phyloP scores from a whole-genome alignment of 805 yeast genomes.

The Yarrowia osloensis region DNA sequence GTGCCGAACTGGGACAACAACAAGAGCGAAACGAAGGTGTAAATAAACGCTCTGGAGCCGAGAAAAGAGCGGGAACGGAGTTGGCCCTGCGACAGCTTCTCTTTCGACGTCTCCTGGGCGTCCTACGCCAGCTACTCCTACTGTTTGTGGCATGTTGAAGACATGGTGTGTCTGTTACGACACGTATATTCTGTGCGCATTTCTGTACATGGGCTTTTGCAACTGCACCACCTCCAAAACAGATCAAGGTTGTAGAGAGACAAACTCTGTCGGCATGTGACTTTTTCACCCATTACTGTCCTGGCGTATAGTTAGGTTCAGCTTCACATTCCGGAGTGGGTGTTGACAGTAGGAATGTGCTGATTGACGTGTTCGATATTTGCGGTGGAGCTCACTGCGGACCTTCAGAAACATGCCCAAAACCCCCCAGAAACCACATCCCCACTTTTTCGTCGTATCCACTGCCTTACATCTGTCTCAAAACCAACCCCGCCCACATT shows the following conservation, averaged over 20 bases:
- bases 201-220: neutral
- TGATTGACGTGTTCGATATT: neutral
- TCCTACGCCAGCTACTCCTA: neutral
- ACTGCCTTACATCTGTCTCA: neutral
- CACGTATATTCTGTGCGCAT: neutral
- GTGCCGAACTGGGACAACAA: neutral
- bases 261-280: neutral
- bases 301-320: neutral
- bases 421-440: too few relatives aligned
- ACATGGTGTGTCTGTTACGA: too few relatives aligned
- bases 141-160: neutral
- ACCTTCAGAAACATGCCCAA: too few relatives aligned
- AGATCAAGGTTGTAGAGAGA: conserved; percentile 6
- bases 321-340: conserved; percentile 5
- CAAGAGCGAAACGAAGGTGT: neutral
- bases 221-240: neutral
- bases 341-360: neutral
- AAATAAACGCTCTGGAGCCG: neutral
- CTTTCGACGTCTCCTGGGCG: too few relatives aligned
- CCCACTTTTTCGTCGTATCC: neutral
- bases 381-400: too few relatives aligned
- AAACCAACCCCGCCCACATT: conserved; percentile 3
- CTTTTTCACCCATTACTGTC: neutral
- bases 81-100: too few relatives aligned
- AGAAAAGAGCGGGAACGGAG: too few relatives aligned